Conservation (phyloP, 495 filamentous ascomycete genomes). For the Astrothelium subdiscretum region DNA sequence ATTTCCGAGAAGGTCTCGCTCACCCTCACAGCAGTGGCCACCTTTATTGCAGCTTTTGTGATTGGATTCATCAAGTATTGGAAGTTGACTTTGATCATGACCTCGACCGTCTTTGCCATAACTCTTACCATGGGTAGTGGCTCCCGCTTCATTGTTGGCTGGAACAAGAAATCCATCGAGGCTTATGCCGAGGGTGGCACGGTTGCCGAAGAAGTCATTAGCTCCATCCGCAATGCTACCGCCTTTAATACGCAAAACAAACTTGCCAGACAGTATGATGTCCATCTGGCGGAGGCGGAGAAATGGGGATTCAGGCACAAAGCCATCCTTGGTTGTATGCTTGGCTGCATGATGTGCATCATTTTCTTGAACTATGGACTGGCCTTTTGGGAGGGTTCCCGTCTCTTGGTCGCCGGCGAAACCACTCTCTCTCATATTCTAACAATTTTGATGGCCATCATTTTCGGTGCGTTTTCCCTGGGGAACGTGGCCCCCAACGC, state of each 20-base stretch:
- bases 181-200: slow-evolving; percentile 77
- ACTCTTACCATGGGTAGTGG: slow-evolving; percentile 60
- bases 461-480: slow-evolving; percentile 85
- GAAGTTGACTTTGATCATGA: slow-evolving; percentile 72
- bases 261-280: slow-evolving; percentile 72
- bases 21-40: slow-evolving; percentile 60
- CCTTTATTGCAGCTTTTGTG: slow-evolving; percentile 78
- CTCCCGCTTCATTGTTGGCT: slow-evolving; percentile 66
- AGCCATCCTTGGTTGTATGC: slow-evolving; percentile 56
- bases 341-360: slow-evolving; percentile 69
- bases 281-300: slow-evolving; percentile 59
- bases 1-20: slow-evolving; percentile 79
- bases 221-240: slow-evolving; percentile 82
- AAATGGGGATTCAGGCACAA: slow-evolving; percentile 68
- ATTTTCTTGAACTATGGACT: slow-evolving; percentile 82
- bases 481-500: slow-evolving; percentile 80
- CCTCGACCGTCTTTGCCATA: slow-evolving; percentile 64
- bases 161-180: slow-evolving; percentile 60
- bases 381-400: slow-evolving; percentile 90
- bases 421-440: slow-evolving; percentile 45
- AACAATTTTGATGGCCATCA: slow-evolving; percentile 76
- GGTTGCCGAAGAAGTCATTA: slow-evolving; percentile 89
- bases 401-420: slow-evolving; percentile 59
- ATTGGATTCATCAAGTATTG: slow-evolving; percentile 80
- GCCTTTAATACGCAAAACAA: slow-evolving; percentile 90